Base-by-base conservation (phyloP, 2,329 filamentous ascomycete species). In the Zarea fungicola region DNA sequence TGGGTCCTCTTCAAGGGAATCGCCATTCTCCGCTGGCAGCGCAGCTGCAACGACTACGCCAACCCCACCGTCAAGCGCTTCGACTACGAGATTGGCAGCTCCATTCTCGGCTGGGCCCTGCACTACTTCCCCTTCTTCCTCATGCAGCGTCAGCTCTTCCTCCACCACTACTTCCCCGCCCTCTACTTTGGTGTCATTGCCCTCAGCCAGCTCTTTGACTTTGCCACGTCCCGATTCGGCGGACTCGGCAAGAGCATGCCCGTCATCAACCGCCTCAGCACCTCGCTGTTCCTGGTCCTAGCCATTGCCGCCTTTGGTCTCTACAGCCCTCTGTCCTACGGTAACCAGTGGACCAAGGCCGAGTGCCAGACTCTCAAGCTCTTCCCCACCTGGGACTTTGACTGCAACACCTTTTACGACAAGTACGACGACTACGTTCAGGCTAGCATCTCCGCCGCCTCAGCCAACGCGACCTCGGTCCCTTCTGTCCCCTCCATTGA, bases 41-140 rank as follows among this genome's bases (percentile, higher is more conserved):
- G 93, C 61, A 91, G 84, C 66, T 97, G 77, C 76, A 79, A 81
- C 58, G 93, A 99, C 69, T 97, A 99, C 68, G 72, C 78, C 52
- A 83, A 86, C 64, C 67, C 82, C 42, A 86, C 80, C 32, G 95
- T 97, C 77, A 96, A 96, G 74, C 89, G 93, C 49, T 99, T 97
- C 66, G 93, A 97, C 69, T 97, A 96, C 63, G 93, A 99, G 69
- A 82, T 97, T 52, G 93, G 93, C 53, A 89, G 84, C 46, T 89
- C 83, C 16, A 86, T 96, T 26, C 80, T 99, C 8, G 93, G 87
- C 57, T 99, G 93, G 93, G 89, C 88, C 41, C 85, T 99, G 68
- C 93, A 99, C 71, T 99, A 96, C 75, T 97, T 99, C 76, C 93
- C 93, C 10, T 99, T 99, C 75, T 99, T 84, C 74, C 80, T 99